Evolutionary conservation across 106 monocot genomes (phyloP).

Genomic region (Amphibolis antarctica): DNA sequence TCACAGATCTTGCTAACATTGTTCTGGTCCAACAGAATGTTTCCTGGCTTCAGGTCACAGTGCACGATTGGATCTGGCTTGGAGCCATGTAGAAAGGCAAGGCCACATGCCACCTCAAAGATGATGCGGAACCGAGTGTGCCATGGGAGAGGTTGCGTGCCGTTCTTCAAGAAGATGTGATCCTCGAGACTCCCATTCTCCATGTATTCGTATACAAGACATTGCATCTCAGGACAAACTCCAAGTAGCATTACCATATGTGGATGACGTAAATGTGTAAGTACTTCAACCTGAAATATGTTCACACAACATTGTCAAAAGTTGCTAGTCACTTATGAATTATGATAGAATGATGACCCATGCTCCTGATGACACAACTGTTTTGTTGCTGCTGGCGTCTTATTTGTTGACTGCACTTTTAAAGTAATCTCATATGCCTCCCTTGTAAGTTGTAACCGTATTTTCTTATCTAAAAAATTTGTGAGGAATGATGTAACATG

Average conservation of each 20-base stretch:
- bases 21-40: slow-evolving; percentile 66
- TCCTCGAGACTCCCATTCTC: slow-evolving; percentile 82
- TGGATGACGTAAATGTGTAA: slow-evolving; percentile 73
- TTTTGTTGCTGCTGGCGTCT: too few species aligned
- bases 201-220: slow-evolving; percentile 86
- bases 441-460: too few species aligned
- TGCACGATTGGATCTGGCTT: slow-evolving; percentile 88
- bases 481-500: too few species aligned
- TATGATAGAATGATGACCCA: too few species aligned
- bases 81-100: slow-evolving; percentile 60
- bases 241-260: slow-evolving; percentile 72
- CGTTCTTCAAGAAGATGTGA: slow-evolving; percentile 33
- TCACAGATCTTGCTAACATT: slow-evolving; percentile 74
- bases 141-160: slow-evolving; percentile 47
- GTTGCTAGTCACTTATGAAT: too few species aligned
- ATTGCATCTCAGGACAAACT: slow-evolving; percentile 55
- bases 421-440: too few species aligned
- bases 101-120: slow-evolving; percentile 65
- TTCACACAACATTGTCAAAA: background rate
- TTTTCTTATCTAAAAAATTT: too few species aligned
- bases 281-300: slow-evolving; percentile 58
- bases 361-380: too few species aligned
- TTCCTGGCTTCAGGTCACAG: slow-evolving; percentile 82
- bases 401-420: too few species aligned
- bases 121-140: slow-evolving; percentile 50